phyloP scores from a whole-genome alignment of 805 yeast species.

The Yarrowia sp. region DNA sequence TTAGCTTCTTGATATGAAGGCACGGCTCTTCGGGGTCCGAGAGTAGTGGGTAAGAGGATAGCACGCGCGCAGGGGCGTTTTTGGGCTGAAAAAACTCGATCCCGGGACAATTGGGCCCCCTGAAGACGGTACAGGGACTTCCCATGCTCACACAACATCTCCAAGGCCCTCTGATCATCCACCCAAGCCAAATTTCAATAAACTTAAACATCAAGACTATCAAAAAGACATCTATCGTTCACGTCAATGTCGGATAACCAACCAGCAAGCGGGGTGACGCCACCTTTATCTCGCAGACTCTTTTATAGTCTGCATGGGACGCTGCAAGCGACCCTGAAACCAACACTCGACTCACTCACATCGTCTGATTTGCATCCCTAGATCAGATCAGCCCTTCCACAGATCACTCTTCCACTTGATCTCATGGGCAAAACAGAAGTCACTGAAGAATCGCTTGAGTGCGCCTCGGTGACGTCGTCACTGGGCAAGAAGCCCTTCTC shows the following conservation, averaged over 20 bases:
- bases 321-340: background rate
- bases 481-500: background rate
- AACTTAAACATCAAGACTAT: background rate
- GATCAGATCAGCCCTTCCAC: background rate
- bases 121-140: background rate
- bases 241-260: background rate
- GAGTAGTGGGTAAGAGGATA: background rate
- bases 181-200: too few species aligned
- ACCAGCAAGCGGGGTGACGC: background rate
- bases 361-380: too few species aligned
- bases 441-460: background rate
- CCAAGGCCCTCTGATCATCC: too few species aligned
- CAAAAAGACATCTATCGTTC: background rate
- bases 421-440: background rate
- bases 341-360: too few species aligned
- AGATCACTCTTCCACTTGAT: background rate
- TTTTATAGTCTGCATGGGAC: background rate
- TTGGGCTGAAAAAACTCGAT: background rate
- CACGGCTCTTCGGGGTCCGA: conserved; percentile 25
- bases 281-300: background rate
- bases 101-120: background rate
- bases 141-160: background rate
- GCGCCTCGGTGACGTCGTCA: background rate
- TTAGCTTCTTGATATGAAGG: conserved; percentile 12
- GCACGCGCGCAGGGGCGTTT: background rate